Evolutionary conservation across 2,329 filamentous ascomycete genomes (phyloP).

Genomic region (Cladosporium sp.): DNA sequence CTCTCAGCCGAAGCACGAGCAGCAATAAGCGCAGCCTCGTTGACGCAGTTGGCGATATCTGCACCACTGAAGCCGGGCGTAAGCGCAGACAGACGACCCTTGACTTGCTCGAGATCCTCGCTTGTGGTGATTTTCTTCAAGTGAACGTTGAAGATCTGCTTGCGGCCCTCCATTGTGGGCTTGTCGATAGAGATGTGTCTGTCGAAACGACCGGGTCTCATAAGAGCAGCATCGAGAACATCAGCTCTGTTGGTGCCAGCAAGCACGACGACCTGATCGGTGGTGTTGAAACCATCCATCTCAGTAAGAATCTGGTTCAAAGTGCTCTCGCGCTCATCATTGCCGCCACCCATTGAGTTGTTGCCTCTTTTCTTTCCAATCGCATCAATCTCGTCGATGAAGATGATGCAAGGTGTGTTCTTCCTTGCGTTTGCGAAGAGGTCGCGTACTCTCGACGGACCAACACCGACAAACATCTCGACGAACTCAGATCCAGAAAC

Average conservation of each 20-base stretch:
- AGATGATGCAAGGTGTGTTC: slow-evolving; percentile 97
- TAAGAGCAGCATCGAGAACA: slow-evolving; percentile 89
- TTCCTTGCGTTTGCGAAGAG: slow-evolving; percentile 93
- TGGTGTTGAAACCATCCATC: slow-evolving; percentile 99
- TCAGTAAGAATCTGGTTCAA: slow-evolving; percentile 98
- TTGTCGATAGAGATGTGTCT: slow-evolving; percentile 93
- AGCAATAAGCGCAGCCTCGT: slow-evolving; percentile 93
- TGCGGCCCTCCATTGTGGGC: slow-evolving; percentile 93
- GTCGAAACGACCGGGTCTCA: slow-evolving; percentile 96
- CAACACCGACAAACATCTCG: slow-evolving; percentile 99
- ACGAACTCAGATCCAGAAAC: slow-evolving; percentile 99
- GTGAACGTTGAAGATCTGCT: slow-evolving; percentile 95
- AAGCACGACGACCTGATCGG: slow-evolving; percentile 92
- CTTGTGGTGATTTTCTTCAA: slow-evolving; percentile 91
- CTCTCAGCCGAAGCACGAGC: slow-evolving; percentile 77
- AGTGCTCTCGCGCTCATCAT: slow-evolving; percentile 94
- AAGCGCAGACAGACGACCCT: slow-evolving; percentile 84
- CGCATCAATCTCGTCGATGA: slow-evolving; percentile 98
- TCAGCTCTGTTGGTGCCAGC: slow-evolving; percentile 96
- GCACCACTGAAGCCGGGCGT: slow-evolving; percentile 97
- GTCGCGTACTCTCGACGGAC: slow-evolving; percentile 91
- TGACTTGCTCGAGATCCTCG: slow-evolving; percentile 83
- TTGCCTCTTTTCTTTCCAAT: slow-evolving; percentile 90
- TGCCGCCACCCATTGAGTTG: slow-evolving; percentile 81
- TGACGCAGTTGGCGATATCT: slow-evolving; percentile 97